These are phyloP conservation scores for Marasmius tenuissimus DNA, from an alignment of 1,284 basidiomycete species.

Conservation along the genomic window DNA sequence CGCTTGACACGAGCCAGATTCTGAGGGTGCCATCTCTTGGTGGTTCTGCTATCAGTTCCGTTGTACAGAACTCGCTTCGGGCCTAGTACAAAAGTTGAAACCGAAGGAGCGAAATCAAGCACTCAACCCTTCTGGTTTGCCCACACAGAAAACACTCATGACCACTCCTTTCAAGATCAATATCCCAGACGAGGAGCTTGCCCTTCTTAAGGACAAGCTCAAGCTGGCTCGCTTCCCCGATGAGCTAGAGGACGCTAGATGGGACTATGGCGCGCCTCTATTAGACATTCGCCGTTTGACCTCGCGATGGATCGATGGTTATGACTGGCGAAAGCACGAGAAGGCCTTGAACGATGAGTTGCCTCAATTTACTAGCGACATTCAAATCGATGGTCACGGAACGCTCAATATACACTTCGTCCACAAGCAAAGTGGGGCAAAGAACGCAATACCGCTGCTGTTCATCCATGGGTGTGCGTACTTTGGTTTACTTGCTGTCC, in stretches of 20 bases:
- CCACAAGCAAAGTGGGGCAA: slow-evolving; percentile 23
- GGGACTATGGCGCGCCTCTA: neutral
- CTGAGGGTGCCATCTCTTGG: too few relatives aligned
- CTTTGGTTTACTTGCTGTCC: neutral
- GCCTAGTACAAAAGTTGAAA: too few relatives aligned
- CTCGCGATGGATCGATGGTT: neutral
- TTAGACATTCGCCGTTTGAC: neutral
- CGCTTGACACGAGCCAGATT: too few relatives aligned
- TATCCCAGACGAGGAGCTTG: neutral
- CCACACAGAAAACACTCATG: too few relatives aligned
- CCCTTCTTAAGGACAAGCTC: neutral
- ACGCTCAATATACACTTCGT: slow-evolving; percentile 30
- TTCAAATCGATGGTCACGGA: neutral
- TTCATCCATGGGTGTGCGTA: slow-evolving; percentile 48
- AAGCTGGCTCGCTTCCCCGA: neutral
- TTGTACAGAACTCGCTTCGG: too few relatives aligned
- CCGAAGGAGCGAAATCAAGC: too few relatives aligned
- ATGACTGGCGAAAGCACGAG: neutral
- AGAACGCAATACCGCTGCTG: slow-evolving; percentile 43
- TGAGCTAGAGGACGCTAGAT: neutral
- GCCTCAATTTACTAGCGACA: neutral
- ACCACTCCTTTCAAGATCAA: neutral
- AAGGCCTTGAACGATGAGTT: neutral
- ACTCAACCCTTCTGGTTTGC: too few relatives aligned
- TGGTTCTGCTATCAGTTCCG: too few relatives aligned